A percentile compares a stretch with the other conserved stretches of the same genome.
Conservation (phyloP, 163 green algal species). For the Prototheca wickerhamii region DNA sequence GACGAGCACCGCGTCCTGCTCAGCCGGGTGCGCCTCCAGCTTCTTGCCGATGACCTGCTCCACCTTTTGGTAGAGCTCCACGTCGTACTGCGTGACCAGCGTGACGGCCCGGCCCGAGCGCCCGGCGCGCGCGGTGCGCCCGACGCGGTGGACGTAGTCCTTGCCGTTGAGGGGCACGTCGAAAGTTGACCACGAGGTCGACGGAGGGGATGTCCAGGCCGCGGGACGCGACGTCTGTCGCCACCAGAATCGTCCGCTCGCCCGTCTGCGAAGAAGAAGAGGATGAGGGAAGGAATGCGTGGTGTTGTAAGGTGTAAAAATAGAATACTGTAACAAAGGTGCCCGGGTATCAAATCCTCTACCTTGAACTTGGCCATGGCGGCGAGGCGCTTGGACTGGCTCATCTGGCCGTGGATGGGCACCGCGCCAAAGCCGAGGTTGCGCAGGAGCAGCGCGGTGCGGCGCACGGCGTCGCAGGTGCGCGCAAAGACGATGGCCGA, state of each 20-base stretch:
- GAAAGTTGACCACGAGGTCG: slow-evolving; percentile 88
- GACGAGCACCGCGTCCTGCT: slow-evolving; percentile 86
- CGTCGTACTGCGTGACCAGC: slow-evolving; percentile 79
- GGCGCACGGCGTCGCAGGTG: slow-evolving; percentile 62
- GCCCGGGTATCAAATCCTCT: not conserved
- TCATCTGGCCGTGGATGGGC: slow-evolving; percentile 82
- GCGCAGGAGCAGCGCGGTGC: slow-evolving; percentile 32
- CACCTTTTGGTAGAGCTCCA: not conserved
- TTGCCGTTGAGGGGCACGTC: slow-evolving; percentile 91
- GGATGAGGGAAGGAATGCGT: too few relatives aligned
- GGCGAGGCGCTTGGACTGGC: slow-evolving; percentile 72
- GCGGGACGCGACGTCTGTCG: slow-evolving; percentile 84
- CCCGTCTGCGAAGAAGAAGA: slow-evolving; percentile 81
- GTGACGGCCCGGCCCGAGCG: slow-evolving; percentile 83
- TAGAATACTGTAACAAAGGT: not conserved
- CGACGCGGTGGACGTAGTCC: slow-evolving; percentile 97
- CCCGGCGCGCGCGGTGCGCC: slow-evolving; percentile 86
- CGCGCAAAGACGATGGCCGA: slow-evolving; percentile 93
- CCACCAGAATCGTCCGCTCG: slow-evolving; percentile 71
- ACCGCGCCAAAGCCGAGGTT: slow-evolving; percentile 29
- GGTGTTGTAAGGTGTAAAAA: too few relatives aligned
- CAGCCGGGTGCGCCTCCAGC: slow-evolving; percentile 76
- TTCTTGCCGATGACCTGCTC: slow-evolving; percentile 50
- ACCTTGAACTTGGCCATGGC: slow-evolving; percentile 70
- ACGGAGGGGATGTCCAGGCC: slow-evolving; percentile 89